Percentiles rank a stretch among this genome's conserved stretches.
Evolutionary conservation across 768 basidiomycete species (phyloP).

Genomic region (Kwoniella mangroviensis): DNA sequence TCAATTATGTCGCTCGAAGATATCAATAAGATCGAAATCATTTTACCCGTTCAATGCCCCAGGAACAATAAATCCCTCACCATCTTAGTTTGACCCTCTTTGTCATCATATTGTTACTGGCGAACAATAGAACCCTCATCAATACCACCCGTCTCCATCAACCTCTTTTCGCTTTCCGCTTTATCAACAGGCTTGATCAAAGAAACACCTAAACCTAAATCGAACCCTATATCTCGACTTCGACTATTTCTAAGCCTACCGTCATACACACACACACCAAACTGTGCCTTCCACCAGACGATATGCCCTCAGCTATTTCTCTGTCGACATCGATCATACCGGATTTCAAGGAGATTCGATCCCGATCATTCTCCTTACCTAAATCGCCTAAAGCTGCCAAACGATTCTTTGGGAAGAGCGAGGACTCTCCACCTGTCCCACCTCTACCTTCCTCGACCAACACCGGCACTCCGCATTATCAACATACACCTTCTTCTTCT

Average conservation of each 20-base stretch:
- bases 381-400: constrained; percentile 32
- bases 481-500: constrained; percentile 6
- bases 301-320: constrained; percentile 6
- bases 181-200: neutral
- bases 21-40: no score
- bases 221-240: neutral
- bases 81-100: neutral
- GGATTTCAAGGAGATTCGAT: constrained; percentile 18
- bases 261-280: neutral
- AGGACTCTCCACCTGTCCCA: constrained; percentile 21
- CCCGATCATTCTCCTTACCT: constrained; percentile 12
- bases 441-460: constrained; percentile 4
- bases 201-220: neutral
- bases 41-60: neutral
- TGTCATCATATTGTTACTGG: neutral
- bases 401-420: constrained; percentile 28
- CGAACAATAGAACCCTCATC: neutral
- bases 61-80: neutral
- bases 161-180: neutral
- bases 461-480: neutral
- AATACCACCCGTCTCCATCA: neutral
- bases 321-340: constrained; percentile 21
- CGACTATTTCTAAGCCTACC: neutral
- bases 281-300: neutral
- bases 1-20: neutral